A percentile compares a stretch with the other conserved stretches of the same genome.
phyloP scores from a whole-genome alignment of 2,329 filamentous ascomycete genomes.

The Truncatella angustata region DNA sequence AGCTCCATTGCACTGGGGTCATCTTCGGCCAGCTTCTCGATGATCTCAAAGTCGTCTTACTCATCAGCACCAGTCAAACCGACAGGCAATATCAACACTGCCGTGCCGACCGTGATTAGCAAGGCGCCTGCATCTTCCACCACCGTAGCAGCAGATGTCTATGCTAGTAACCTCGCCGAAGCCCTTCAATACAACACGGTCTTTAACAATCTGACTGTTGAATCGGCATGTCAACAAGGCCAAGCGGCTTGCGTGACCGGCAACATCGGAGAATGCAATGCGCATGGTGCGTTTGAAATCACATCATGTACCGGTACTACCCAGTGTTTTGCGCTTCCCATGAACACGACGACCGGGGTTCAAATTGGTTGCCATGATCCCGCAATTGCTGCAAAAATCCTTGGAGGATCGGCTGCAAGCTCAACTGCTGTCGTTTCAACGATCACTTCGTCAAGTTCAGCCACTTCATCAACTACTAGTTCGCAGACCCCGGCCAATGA shows the following conservation, averaged over 20 bases:
- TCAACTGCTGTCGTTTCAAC: constrained; percentile 10
- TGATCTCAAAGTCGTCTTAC: constrained; percentile 86
- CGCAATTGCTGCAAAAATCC: constrained; percentile 37
- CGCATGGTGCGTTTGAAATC: constrained; percentile 40
- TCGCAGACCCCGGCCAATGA: constrained; percentile 6
- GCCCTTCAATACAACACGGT: constrained; percentile 46
- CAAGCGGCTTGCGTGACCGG: constrained; percentile 54
- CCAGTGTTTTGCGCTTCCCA: constrained; percentile 55
- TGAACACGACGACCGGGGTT: constrained; percentile 46
- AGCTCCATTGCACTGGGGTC: constrained; percentile 30
- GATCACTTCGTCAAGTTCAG: constrained; percentile 12
- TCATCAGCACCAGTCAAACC: constrained; percentile 23
- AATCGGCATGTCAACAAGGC: constrained; percentile 43
- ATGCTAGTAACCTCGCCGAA: constrained; percentile 43
- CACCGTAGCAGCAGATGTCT: constrained; percentile 39
- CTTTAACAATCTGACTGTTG: constrained; percentile 41
- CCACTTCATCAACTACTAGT: background rate
- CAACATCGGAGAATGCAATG: constrained; percentile 44
- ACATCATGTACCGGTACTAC: constrained; percentile 30
- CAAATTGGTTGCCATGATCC: constrained; percentile 46
- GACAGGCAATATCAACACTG: constrained; percentile 35
- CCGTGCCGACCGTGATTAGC: constrained; percentile 41
- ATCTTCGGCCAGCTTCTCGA: constrained; percentile 41
- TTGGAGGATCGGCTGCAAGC: constrained; percentile 30
- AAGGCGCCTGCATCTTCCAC: constrained; percentile 34